Base-by-base conservation (phyloP, 306 rosid species). In the Inga oerstediana region DNA sequence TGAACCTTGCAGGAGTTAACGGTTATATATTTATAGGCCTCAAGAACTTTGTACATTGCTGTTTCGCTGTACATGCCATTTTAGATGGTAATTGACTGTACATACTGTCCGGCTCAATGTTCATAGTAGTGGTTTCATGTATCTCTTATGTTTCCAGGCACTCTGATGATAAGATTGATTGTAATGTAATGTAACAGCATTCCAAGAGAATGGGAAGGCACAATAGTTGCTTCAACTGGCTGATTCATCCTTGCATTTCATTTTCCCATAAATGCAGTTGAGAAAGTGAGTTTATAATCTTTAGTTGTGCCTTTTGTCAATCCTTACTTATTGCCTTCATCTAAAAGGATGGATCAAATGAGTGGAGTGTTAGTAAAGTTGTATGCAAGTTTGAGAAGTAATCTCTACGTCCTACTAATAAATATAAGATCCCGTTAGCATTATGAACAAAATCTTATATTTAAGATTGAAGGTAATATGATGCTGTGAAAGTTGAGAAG, bases 1-100 rank as follows among this genome's bases (percentile, higher is more conserved):
- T 73, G 92, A 95, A 88, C 88, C 92, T 69, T 88, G 89, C 56
- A 66, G 88, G 15, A 87, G 97, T 81, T 95, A 81, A 88, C 77
- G 59, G 20, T 54, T 76, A 39, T 24, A 54, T 41, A 71, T 71
- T 76, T 72, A 48, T 41, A 69, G 83, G 81, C 52, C 79, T 74
- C 48, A 65, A 76, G 22, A 72, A 75, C 78, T 78, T 45, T 79
- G 80, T 76, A 58, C 39, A 83, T 79, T 66, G 37, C 76, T 70
- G 76, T 72, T 48, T 43, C 30, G 35, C 61, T 86, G 87, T 90
- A 85, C 76, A 79, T 88, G 46, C 52, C 76, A 49, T 81, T 84
- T 76, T 22, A 61, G 71, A 72, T 65, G 22, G 44, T 74, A 37
- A 46, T 73, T 65, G 83, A 61, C 24, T 82, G 82, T 77, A 67